Evolutionary conservation across 2,329 filamentous ascomycete species (phyloP), one percentile per base, ranked within the genome.

Genomic region (Venturiaceae sp.): DNA sequence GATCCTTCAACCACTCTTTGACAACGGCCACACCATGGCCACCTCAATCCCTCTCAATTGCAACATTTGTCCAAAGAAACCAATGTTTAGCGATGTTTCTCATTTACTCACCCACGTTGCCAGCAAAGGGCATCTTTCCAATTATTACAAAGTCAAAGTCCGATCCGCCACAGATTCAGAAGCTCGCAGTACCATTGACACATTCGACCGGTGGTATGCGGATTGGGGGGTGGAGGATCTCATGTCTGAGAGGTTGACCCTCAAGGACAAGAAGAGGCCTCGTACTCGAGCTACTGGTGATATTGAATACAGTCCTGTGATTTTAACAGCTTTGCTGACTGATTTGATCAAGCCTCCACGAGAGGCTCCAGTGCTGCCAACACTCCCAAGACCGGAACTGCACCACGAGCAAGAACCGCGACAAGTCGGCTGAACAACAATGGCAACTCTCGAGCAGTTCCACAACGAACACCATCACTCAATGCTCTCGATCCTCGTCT

Each of bases 61-160:
- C 82, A 85, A 80, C 67, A 86, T 96, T 64, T 97, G 92, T 70
- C 86, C 88, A 36, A 89, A 86, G 64, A 81, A 81, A 61, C 89
- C 90, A 39, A 82, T 75, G 32, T 96, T 96, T 74, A 95, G 90
- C 58, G 92, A 97, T 72, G 79, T 91, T 47, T 96, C 92, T 34
- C 92, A 96, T 71, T 78, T 96, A 37, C 82, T 97, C 68, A 97
- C 92, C 13, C 92, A 97, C 69, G 83, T 96, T 62, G 84, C 88
- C 60, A 96, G 92, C 63, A 96, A 96, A 70, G 87, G 88, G n/a
- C 92, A 97, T 70, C 77, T 96, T 34, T 85, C 90, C 60, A 83
- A 90, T 68, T 85, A 89, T 66, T 95, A 92, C 75, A 90, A 90
- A 67, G 80, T 90, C 56, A 86, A 90, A 66, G 83, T 96, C 63